A percentile compares a stretch with the other conserved stretches of the same genome.
Evolutionary conservation across 1,284 basidiomycete genomes (phyloP).

Genomic region (Sanghuangporus weigelae): DNA sequence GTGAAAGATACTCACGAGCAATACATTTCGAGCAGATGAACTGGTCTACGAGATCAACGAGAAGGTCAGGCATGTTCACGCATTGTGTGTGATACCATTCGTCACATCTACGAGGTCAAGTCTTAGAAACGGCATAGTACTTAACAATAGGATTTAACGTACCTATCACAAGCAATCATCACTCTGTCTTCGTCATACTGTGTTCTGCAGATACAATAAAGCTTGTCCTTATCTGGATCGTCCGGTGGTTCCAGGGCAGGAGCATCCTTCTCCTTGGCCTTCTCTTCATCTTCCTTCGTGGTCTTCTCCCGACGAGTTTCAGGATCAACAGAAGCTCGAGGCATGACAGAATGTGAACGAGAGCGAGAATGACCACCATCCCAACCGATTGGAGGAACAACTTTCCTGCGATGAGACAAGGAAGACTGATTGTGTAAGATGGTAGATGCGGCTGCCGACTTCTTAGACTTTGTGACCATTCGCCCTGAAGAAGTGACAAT

Average conservation of each 20-base stretch:
- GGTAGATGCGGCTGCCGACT: conserved; percentile 22
- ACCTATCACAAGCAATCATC: conserved; percentile 92
- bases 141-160: conserved; percentile 23
- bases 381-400: conserved; percentile 25
- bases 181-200: conserved; percentile 75
- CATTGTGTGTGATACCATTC: conserved; percentile 87
- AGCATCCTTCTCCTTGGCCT: conserved; percentile 6
- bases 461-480: conserved; percentile 19
- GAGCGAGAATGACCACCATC: conserved; percentile 39
- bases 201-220: conserved; percentile 81
- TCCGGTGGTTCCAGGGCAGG: conserved; percentile 41
- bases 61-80: conserved; percentile 69
- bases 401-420: conserved; percentile 26
- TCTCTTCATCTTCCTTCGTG: conserved; percentile 35
- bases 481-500: conserved; percentile 17
- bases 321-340: conserved; percentile 37
- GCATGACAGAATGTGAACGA: conserved; percentile 64
- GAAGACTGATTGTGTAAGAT: conserved; percentile 12
- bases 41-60: conserved; percentile 80
- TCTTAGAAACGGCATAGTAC: not conserved
- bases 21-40: conserved; percentile 79
- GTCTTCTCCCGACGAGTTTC: conserved; percentile 27
- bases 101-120: conserved; percentile 57
- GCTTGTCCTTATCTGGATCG: conserved; percentile 65
- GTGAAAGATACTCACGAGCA: conserved; percentile 46